Evolutionary conservation across 2,329 filamentous ascomycete genomes (phyloP).

Genomic region (Didymella segeticola): DNA sequence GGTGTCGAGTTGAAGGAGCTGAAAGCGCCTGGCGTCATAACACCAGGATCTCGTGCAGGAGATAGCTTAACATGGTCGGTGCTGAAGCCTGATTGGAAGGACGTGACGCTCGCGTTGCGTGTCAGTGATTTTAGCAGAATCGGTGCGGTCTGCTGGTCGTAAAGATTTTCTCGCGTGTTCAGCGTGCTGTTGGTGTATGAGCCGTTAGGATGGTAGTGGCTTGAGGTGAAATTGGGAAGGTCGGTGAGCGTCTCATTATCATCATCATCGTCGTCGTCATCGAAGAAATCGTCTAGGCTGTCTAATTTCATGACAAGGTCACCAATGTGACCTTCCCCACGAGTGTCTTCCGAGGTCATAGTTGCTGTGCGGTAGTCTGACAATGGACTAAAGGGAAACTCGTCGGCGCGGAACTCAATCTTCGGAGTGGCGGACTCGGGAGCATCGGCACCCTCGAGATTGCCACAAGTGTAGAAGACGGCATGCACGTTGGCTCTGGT

Average conservation of each 20-base stretch:
- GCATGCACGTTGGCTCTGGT: conserved; percentile 94
- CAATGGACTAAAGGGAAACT: conserved; percentile 79
- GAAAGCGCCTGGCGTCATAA: conserved; percentile 65
- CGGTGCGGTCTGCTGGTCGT: conserved; percentile 91
- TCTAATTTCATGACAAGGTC: conserved; percentile 74
- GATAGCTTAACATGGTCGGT: conserved; percentile 69
- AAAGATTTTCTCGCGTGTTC: conserved; percentile 72
- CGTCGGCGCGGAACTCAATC: conserved; percentile 90
- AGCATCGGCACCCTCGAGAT: conserved; percentile 50
- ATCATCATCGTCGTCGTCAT: conserved; percentile 52
- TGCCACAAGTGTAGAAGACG: conserved; percentile 90
- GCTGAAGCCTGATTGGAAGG: conserved; percentile 84
- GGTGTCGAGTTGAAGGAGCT: conserved; percentile 44
- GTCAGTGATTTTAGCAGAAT: conserved; percentile 83
- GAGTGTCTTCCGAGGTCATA: conserved; percentile 87
- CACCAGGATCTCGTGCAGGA: conserved; percentile 59
- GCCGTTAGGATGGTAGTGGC: conserved; percentile 37
- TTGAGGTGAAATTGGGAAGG: conserved; percentile 42
- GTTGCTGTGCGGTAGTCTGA: conserved; percentile 78
- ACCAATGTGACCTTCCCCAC: conserved; percentile 75
- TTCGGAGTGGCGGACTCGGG: conserved; percentile 78
- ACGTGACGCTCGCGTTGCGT: conserved; percentile 72
- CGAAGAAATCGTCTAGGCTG: conserved; percentile 63
- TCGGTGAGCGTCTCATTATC: conserved; percentile 46
- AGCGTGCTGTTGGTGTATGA: conserved; percentile 50